Evolutionary conservation across 345 rosid species (phyloP).

Genomic region (Brassica cretica): DNA sequence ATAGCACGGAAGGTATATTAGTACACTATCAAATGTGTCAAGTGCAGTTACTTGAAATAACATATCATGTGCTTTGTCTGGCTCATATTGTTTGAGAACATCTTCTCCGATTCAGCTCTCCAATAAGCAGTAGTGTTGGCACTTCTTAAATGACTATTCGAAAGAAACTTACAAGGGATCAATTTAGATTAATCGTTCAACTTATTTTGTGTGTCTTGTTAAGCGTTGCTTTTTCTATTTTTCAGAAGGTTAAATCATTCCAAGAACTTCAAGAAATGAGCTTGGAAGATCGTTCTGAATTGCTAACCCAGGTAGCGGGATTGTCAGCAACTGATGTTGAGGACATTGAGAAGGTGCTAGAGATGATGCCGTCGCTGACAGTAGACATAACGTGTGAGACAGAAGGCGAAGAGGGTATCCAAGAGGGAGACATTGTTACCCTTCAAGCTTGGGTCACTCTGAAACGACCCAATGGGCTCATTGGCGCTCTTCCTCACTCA

Average conservation of each 20-base stretch:
- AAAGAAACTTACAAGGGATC: neutral
- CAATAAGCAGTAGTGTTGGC: neutral
- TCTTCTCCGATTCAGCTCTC: slow-evolving; percentile 17
- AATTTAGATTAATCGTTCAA: neutral
- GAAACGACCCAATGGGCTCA: slow-evolving; percentile 72
- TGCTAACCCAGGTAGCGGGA: slow-evolving; percentile 80
- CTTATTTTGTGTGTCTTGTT: neutral
- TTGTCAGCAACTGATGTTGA: slow-evolving; percentile 63
- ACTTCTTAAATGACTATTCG: slow-evolving; percentile 2
- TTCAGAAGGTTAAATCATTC: slow-evolving; percentile 89
- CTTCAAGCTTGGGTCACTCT: slow-evolving; percentile 88
- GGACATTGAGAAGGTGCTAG: slow-evolving; percentile 80
- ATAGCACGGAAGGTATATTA: slow-evolving; percentile 81
- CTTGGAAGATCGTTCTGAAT: slow-evolving; percentile 66
- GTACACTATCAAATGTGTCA: slow-evolving; percentile 16
- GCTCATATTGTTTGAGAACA: neutral
- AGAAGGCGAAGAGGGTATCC: slow-evolving; percentile 96
- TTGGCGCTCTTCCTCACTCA: slow-evolving; percentile 85
- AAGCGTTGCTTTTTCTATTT: slow-evolving; percentile 32
- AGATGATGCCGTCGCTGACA: slow-evolving; percentile 89
- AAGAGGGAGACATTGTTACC: slow-evolving; percentile 90
- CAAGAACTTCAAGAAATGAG: slow-evolving; percentile 81
- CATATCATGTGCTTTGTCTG: slow-evolving; percentile 12
- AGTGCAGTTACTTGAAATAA: slow-evolving; percentile 15
- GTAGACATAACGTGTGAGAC: slow-evolving; percentile 89